Conservation (phyloP, 2,329 filamentous ascomycete genomes). For the Colletotrichum sp. region DNA sequence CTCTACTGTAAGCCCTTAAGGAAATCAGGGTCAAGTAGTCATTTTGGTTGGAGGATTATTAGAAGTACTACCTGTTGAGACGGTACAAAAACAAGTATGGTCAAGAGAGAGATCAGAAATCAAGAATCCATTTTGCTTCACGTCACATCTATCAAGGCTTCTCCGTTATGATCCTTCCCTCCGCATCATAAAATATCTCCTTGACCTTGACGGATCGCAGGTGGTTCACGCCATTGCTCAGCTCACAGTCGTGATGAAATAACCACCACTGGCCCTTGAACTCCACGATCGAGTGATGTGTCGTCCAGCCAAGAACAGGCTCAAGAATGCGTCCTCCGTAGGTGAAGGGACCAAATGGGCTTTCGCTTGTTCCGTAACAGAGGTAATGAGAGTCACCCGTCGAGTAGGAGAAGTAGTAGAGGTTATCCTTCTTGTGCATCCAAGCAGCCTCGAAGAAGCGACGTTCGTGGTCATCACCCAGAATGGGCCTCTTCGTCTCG, state of each 20-base stretch:
- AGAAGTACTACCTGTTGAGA: not conserved
- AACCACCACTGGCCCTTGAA: conserved; percentile 75
- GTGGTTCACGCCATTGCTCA: conserved; percentile 73
- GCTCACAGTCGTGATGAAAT: conserved; percentile 77
- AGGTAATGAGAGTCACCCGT: conserved; percentile 81
- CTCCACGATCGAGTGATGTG: conserved; percentile 80
- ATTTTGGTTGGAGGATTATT: not conserved
- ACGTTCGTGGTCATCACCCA: conserved; percentile 72
- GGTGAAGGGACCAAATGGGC: conserved; percentile 74
- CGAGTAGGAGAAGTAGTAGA: conserved; percentile 80
- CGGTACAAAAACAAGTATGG: not conserved
- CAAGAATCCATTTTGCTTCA: not conserved
- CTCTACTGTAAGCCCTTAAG: not conserved
- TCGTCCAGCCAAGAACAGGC: conserved; percentile 82
- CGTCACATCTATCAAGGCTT: conserved; percentile 31
- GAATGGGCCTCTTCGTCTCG: conserved; percentile 63
- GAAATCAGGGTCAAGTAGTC: not conserved
- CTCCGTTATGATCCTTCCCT: conserved; percentile 63
- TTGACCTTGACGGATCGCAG: conserved; percentile 75
- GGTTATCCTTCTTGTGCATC: conserved; percentile 74
- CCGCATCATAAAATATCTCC: conserved; percentile 74
- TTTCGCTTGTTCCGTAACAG: conserved; percentile 70
- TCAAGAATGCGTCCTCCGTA: conserved; percentile 75
- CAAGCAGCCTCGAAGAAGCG: conserved; percentile 84
- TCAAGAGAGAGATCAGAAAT: not conserved